Evolutionary conservation across 208 protist species (phyloP), one percentile per base, ranked within the genome.

Genomic region (Herpetomonas muscarum): DNA sequence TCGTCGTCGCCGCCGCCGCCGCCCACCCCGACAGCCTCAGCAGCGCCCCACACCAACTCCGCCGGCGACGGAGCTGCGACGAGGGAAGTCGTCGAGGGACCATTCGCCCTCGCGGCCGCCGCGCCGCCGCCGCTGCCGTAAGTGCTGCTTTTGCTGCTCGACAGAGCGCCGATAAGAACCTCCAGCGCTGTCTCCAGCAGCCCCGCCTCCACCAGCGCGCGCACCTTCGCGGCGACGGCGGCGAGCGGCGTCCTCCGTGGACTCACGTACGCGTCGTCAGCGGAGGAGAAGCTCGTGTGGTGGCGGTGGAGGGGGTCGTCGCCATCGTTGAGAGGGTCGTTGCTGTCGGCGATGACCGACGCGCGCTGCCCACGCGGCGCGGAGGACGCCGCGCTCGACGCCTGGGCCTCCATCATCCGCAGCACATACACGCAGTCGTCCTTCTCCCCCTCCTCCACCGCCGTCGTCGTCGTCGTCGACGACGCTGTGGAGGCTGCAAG

Each of bases 131-230:
- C 25, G 41, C 10, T 24, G 4, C 24, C 21, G 12, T 29, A 15
- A 32, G n/a, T 25, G 44, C 17, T 2, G 34, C 21, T 42, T 48
- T 46, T 9, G 9, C 13, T 50, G 19, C 25, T 28, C 39, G 3
- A 50, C n/a, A 19, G 17, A 32, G 44, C 44, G 48, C 60, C 55
- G 15, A 82, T 52, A 17, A 82, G 57, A 4, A 80, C 32, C 12
- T 72, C 58, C 19, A 82, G 55, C 12, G 79, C 74, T 1, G 66
- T 65, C 12, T 74, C 51, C 41, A 71, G 70, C 46, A 80, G 63
- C 1, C 44, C 56, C 29, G 59, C 64, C 4, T 50, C 61, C 15
- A 61, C 42, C 46, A 61, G 73, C 36, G 68, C 61, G 39, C 32
- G 67, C 32, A 61, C 66, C n/a, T 46, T 61, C 67, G 65, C 64